Evolutionary conservation across 805 yeast genomes (phyloP), one percentile per base, ranked within the genome.

Genomic region (Cyberlindnera americana): DNA sequence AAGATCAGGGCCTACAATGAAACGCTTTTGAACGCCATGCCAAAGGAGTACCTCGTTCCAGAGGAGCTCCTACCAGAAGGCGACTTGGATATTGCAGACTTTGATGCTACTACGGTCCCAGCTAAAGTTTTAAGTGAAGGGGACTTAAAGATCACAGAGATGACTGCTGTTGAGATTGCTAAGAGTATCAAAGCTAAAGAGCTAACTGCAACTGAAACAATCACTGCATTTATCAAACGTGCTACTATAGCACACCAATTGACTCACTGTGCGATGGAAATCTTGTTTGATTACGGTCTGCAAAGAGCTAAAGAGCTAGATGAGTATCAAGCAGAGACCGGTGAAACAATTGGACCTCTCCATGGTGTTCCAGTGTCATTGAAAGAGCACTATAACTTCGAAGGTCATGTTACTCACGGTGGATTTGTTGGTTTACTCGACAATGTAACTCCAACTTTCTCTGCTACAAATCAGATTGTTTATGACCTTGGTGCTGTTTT

Each of bases 351-450:
- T 26, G 89, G 88, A 29, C 83, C 86, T 10, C 61, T 81, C 42
- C 88, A 81, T 50, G 88, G 88, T 30, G 62, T 81, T 28, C 88
- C 88, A 14, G 59, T 82, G 30, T 80, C 87, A 0, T 61, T 81
- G 30, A 82, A 81, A 52, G 88, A 82, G 54, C 87, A 80, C 54
- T 71, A 77, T 56, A 67, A 70, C 41, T 72, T 66, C 52, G 68
- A 64, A 39, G 81, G 74, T 21, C 73, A 66, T 44, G 67, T 73
- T 48, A 77, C 83, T 16, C 75, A 75, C 45, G 85, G 78, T 26
- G 76, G 80, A 10, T 78, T 74, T 62, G 84, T 78, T 32, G 71
- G 72, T 3, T 54, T 64, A 59, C 57, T 78, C 31, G 73, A 70
- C 38, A 65, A 73, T 49, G 60, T 76, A 15, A 65, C 79, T 10